A percentile compares a stretch with the other conserved stretches of the same genome.
Conservation (phyloP, 2,329 filamentous ascomycete genomes). For the Grosmannia serpens region DNA sequence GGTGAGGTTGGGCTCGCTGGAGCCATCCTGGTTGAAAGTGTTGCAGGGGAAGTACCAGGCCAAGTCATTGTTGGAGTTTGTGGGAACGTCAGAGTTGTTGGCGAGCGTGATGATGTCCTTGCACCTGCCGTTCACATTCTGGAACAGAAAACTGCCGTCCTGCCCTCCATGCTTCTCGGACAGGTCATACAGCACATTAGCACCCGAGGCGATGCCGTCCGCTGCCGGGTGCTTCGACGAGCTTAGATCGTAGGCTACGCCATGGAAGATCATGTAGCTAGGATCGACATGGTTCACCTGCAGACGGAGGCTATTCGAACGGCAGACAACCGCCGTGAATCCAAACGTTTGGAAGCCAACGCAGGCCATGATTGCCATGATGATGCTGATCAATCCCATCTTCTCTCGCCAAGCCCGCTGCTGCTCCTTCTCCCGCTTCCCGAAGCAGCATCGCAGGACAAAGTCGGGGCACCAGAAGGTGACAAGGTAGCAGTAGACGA, state of each 20-base stretch:
- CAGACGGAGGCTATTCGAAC: slow-evolving; percentile 57
- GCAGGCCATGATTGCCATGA: slow-evolving; percentile 72
- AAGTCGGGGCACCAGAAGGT: slow-evolving; percentile 93
- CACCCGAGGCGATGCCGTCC: slow-evolving; percentile 57
- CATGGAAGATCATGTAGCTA: slow-evolving; percentile 95
- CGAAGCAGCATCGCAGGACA: slow-evolving; percentile 74
- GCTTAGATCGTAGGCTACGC: slow-evolving; percentile 74
- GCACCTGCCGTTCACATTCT: slow-evolving; percentile 95
- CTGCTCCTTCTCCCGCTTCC: slow-evolving; percentile 74
- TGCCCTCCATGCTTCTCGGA: slow-evolving; percentile 70
- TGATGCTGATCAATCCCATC: slow-evolving; percentile 92
- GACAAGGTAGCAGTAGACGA: slow-evolving; percentile 83
- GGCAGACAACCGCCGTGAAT: slow-evolving; percentile 83
- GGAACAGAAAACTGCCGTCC: slow-evolving; percentile 94
- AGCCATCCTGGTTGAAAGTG: slow-evolving; percentile 88
- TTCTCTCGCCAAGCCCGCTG: slow-evolving; percentile 95
- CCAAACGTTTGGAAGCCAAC: slow-evolving; percentile 96
- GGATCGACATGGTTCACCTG: slow-evolving; percentile 68
- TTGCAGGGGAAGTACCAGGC: slow-evolving; percentile 97
- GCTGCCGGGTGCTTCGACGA: slow-evolving; percentile 69
- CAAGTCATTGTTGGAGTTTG: slow-evolving; percentile 58
- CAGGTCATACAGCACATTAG: slow-evolving; percentile 84
- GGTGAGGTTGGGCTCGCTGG: slow-evolving; percentile 62
- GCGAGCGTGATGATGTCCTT: slow-evolving; percentile 75
- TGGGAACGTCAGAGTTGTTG: slow-evolving; percentile 64